Evolutionary conservation across 2,329 filamentous ascomycete species (phyloP).

Genomic region (Intubia oerlemansii): DNA sequence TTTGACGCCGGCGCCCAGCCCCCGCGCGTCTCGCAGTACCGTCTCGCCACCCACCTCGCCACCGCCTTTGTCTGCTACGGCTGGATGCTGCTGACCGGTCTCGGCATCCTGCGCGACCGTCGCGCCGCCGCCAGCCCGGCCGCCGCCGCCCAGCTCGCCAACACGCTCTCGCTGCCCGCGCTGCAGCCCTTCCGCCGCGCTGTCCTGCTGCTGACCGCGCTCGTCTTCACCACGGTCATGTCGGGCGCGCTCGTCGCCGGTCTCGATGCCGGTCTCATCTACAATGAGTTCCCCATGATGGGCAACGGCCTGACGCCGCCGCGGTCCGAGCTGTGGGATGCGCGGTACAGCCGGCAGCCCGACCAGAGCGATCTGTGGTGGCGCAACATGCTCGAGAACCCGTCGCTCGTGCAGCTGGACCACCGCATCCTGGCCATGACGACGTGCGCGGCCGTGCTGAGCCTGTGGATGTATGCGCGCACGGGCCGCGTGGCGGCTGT

Average conservation of each 20-base stretch:
- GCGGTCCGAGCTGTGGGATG: conserved; percentile 60
- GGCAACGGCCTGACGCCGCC: conserved; percentile 66
- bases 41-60: conserved; percentile 71
- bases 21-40: conserved; percentile 85
- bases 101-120: conserved; percentile 62
- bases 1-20: conserved; percentile 82
- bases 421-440: conserved; percentile 82
- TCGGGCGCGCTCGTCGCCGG: conserved; percentile 87
- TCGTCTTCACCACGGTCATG: conserved; percentile 81
- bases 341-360: conserved; percentile 61
- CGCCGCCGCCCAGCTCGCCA: conserved; percentile 35
- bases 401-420: conserved; percentile 83
- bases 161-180: conserved; percentile 41
- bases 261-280: conserved; percentile 88
- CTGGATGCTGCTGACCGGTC: conserved; percentile 80
- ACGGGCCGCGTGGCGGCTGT: conserved; percentile 33
- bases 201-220: conserved; percentile 44
- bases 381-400: conserved; percentile 97
- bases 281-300: conserved; percentile 98
- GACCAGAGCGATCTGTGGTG: conserved; percentile 77
- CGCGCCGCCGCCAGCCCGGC: conserved; percentile 47
- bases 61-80: conserved; percentile 85
- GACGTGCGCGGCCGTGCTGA: conserved; percentile 63
- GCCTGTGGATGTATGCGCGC: conserved; percentile 63
- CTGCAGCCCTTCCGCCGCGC: conserved; percentile 53